These are phyloP conservation scores for Mikania micrantha DNA, from an alignment of 129 eudicot species.

Conservation along the genomic window DNA sequence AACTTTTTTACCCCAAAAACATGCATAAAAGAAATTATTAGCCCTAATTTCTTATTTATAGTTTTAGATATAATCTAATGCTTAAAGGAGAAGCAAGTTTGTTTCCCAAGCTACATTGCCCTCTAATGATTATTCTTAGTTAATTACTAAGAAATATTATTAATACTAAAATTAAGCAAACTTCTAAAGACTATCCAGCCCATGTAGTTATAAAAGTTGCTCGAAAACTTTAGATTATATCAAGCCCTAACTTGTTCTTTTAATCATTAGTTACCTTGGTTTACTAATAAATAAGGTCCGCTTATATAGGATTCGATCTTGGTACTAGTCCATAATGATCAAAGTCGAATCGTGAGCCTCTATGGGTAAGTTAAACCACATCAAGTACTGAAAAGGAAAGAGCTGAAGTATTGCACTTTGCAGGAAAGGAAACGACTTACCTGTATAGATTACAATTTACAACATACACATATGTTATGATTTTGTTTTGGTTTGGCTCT, in stretches of 20 bases:
- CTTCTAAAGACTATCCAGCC: neutral
- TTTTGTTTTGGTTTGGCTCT: neutral
- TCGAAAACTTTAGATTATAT: neutral
- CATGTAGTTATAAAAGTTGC: neutral
- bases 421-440: neutral
- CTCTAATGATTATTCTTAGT: neutral
- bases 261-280: neutral
- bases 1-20: neutral
- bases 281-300: neutral
- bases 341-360: neutral
- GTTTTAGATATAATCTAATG: neutral
- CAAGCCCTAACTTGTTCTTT: neutral
- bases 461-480: neutral
- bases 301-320: neutral
- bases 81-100: neutral
- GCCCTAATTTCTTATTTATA: neutral
- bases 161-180: neutral
- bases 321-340: too few species aligned
- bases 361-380: neutral
- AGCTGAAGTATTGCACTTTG: neutral
- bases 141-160: neutral
- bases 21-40: neutral
- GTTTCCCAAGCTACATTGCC: neutral
- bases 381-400: neutral
- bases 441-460: neutral